These are phyloP conservation scores for Chytriomyces hyalinus DNA, from an alignment of 192 early-diverging fungal species.

Conservation along the genomic window DNA sequence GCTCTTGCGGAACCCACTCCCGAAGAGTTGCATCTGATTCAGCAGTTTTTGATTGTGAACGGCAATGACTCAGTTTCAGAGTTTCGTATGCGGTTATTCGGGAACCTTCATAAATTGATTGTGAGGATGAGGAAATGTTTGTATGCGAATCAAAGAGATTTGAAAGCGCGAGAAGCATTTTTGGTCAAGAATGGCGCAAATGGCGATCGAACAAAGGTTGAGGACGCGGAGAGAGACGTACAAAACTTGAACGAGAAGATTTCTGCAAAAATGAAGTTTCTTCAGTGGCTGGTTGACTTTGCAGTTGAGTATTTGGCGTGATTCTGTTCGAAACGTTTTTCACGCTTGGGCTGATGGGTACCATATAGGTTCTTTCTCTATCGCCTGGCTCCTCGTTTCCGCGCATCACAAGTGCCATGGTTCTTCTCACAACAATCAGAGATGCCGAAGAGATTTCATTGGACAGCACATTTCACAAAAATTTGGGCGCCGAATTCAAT, in stretches of 20 bases:
- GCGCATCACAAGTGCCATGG: slow-evolving; percentile 65
- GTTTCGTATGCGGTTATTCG: slow-evolving; percentile 76
- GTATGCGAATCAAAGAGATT: slow-evolving; percentile 48
- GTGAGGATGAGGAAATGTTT: slow-evolving; percentile 42
- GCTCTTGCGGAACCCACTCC: slow-evolving; percentile 63
- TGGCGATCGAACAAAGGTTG: not conserved
- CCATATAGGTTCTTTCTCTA: slow-evolving; percentile 51
- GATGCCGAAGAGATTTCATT: slow-evolving; percentile 40
- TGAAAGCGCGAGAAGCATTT: slow-evolving; percentile 29
- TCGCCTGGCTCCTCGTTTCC: slow-evolving; percentile 79
- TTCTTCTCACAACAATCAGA: slow-evolving; percentile 52
- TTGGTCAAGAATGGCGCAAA: slow-evolving; percentile 7
- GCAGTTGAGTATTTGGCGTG: slow-evolving; percentile 32
- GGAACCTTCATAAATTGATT: slow-evolving; percentile 43
- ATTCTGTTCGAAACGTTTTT: slow-evolving; percentile 12
- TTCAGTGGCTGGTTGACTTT: slow-evolving; percentile 66
- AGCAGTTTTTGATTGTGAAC: slow-evolving; percentile 72
- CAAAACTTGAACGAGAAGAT: slow-evolving; percentile 46
- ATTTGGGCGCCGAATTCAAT: slow-evolving; percentile 4
- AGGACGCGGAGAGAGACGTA: slow-evolving; percentile 16
- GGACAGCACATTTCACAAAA: slow-evolving; percentile 35
- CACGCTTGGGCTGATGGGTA: not conserved
- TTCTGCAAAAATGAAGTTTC: slow-evolving; percentile 54
- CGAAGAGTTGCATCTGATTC: slow-evolving; percentile 70
- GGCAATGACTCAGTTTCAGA: slow-evolving; percentile 76